These are phyloP conservation scores for Marvania coccoides DNA, from an alignment of 139 green algal species.

Conservation along the genomic window DNA sequence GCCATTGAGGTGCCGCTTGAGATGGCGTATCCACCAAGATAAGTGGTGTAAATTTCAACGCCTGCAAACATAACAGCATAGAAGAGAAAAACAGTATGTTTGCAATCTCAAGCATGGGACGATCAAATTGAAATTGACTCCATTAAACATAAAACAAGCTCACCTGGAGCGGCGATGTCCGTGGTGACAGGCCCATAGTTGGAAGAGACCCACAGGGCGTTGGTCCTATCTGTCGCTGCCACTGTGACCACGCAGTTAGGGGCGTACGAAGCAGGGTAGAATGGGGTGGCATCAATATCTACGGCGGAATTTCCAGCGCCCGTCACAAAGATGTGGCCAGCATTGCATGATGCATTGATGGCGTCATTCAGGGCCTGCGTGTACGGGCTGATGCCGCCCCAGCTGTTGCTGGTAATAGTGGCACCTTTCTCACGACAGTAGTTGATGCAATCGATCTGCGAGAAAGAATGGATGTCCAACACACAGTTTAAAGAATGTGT, in stretches of 20 bases:
- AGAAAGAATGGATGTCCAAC: no score
- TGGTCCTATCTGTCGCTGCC: neutral
- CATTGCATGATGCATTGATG: slow-evolving; percentile 1
- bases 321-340: slow-evolving; percentile 30
- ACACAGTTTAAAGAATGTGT: no score
- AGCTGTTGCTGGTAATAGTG: slow-evolving; percentile 23
- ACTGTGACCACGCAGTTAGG: slow-evolving; percentile 4
- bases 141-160: no score
- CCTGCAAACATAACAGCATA: no score
- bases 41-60: neutral
- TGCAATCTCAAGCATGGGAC: no score
- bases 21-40: neutral
- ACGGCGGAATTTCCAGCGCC: slow-evolving; percentile 17
- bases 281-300: neutral
- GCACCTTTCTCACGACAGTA: slow-evolving; percentile 18
- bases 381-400: slow-evolving; percentile 15
- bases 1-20: slow-evolving; percentile 81
- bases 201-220: slow-evolving; percentile 1
- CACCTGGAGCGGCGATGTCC: slow-evolving; percentile 7
- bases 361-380: slow-evolving; percentile 22
- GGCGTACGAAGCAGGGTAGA: slow-evolving; percentile 6
- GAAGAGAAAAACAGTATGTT: no score
- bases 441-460: slow-evolving; percentile 28
- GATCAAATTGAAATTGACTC: no score
- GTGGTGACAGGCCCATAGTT: slow-evolving; percentile 1